These are phyloP conservation scores for Groenewaldozyma sp. DNA, from an alignment of 1,139 yeast genomes.

Conservation along the genomic window DNA sequence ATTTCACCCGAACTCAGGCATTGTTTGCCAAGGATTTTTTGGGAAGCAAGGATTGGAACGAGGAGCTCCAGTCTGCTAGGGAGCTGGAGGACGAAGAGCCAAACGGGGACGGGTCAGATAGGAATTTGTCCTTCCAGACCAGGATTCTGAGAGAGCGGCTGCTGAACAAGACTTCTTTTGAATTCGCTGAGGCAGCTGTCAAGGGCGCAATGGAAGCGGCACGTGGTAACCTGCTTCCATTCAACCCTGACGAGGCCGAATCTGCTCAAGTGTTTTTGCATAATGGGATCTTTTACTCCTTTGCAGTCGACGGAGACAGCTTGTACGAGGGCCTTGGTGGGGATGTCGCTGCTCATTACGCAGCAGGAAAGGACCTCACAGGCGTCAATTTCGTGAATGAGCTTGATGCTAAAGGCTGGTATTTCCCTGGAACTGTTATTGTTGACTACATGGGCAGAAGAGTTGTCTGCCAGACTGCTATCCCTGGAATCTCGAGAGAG, in stretches of 20 bases:
- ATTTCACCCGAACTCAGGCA: slow-evolving; percentile 50
- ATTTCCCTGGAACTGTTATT: slow-evolving; percentile 67
- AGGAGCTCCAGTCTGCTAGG: slow-evolving; percentile 72
- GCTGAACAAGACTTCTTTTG: slow-evolving; percentile 62
- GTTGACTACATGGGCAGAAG: slow-evolving; percentile 88
- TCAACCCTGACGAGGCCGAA: slow-evolving; percentile 64
- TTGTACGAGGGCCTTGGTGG: slow-evolving; percentile 63
- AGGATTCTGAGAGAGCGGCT: slow-evolving; percentile 70
- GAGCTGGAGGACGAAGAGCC: slow-evolving; percentile 38
- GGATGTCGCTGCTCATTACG: slow-evolving; percentile 75
- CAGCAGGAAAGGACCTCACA: slow-evolving; percentile 68
- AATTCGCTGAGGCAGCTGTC: slow-evolving; percentile 67
- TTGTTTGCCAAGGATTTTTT: slow-evolving; percentile 9
- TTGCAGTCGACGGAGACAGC: slow-evolving; percentile 66
- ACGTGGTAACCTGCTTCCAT: slow-evolving; percentile 65
- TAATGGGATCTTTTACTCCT: slow-evolving; percentile 81
- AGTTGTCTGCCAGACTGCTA: slow-evolving; percentile 87
- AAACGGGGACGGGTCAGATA: slow-evolving; percentile 10
- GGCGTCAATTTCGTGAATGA: slow-evolving; percentile 63
- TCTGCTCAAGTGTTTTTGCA: slow-evolving; percentile 58
- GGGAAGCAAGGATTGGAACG: slow-evolving; percentile 71
- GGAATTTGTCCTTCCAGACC: slow-evolving; percentile 41
- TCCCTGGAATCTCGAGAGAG: slow-evolving; percentile 82
- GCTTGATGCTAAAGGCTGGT: slow-evolving; percentile 54
- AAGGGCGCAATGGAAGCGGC: slow-evolving; percentile 72